Evolutionary conservation across 2,329 filamentous ascomycete genomes (phyloP).

Genomic region (Cladosporium velox): DNA sequence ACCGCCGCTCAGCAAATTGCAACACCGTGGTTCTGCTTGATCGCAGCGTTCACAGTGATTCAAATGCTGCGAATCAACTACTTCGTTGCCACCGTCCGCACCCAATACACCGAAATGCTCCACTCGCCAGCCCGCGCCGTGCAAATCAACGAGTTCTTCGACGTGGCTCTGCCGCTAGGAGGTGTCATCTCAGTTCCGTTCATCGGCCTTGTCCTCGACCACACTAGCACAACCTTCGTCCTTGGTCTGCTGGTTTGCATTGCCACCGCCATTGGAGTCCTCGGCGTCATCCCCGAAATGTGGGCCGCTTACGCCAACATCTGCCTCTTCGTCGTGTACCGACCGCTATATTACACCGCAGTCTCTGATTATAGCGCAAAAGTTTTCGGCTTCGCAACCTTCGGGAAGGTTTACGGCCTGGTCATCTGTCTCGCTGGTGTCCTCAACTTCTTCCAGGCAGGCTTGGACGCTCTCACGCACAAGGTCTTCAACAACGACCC

Average conservation of each 20-base stretch:
- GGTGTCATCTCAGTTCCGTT: slow-evolving; percentile 85
- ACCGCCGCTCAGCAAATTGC: slow-evolving; percentile 71
- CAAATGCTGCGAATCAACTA: slow-evolving; percentile 74
- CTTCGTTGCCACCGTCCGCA: slow-evolving; percentile 82
- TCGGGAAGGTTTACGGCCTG: slow-evolving; percentile 90
- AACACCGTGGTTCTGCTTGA: slow-evolving; percentile 81
- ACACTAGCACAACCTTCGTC: slow-evolving; percentile 70
- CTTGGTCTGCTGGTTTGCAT: slow-evolving; percentile 68
- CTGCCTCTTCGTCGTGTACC: slow-evolving; percentile 77
- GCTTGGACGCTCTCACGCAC: slow-evolving; percentile 76
- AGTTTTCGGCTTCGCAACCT: slow-evolving; percentile 88
- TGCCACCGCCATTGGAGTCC: slow-evolving; percentile 72
- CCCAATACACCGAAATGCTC: slow-evolving; percentile 79
- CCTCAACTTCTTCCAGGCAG: slow-evolving; percentile 81
- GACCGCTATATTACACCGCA: slow-evolving; percentile 87
- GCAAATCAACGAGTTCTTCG: slow-evolving; percentile 80
- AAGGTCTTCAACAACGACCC: slow-evolving; percentile 71
- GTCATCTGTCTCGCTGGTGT: slow-evolving; percentile 85
- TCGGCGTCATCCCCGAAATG: slow-evolving; percentile 71
- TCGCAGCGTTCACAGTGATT: slow-evolving; percentile 72
- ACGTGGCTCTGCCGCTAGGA: slow-evolving; percentile 78
- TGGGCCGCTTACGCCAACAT: slow-evolving; percentile 78
- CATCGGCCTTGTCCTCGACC: slow-evolving; percentile 78
- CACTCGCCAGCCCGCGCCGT: slow-evolving; percentile 62
- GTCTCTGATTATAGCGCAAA: slow-evolving; percentile 88